phyloP scores from a whole-genome alignment of 345 rosid species.

The Gossypioides kirkii region DNA sequence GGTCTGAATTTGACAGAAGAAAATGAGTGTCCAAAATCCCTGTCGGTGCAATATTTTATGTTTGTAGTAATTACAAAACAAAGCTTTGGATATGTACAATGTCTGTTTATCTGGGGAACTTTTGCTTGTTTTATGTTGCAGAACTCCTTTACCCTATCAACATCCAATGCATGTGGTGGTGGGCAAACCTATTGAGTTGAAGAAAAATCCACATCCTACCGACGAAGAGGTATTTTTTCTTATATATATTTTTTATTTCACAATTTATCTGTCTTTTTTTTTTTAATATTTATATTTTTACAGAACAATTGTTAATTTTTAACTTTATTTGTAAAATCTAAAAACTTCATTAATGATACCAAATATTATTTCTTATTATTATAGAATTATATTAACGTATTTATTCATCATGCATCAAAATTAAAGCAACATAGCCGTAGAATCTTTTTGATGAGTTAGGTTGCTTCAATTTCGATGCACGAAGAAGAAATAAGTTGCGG shows the following conservation, averaged over 20 bases:
- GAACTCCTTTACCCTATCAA: slow-evolving; percentile 72
- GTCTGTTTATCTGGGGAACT: not conserved
- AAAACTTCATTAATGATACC: no score
- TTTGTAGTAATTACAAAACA: not conserved
- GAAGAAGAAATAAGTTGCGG: no score
- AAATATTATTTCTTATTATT: not conserved
- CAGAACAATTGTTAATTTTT: no score
- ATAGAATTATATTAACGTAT: not conserved
- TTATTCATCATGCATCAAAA: no score
- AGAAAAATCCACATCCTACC: slow-evolving; percentile 59
- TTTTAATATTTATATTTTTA: no score
- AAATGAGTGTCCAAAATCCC: no score
- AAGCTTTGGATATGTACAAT: not conserved
- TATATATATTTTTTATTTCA: no score
- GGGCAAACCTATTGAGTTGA: slow-evolving; percentile 74
- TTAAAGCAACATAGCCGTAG: no score
- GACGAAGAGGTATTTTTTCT: slow-evolving; percentile 62
- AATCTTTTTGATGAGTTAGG: no score
- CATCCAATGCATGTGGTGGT: slow-evolving; percentile 82
- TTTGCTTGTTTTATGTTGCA: slow-evolving; percentile 23
- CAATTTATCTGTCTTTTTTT: no score
- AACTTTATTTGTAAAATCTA: no score
- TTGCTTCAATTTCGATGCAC: no score
- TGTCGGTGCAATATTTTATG: not conserved
- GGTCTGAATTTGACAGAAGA: not conserved